A percentile compares a stretch with the other conserved stretches of the same genome.
phyloP scores from a whole-genome alignment of 202 grass and related monocot species.

The Saccharum hybrid region DNA sequence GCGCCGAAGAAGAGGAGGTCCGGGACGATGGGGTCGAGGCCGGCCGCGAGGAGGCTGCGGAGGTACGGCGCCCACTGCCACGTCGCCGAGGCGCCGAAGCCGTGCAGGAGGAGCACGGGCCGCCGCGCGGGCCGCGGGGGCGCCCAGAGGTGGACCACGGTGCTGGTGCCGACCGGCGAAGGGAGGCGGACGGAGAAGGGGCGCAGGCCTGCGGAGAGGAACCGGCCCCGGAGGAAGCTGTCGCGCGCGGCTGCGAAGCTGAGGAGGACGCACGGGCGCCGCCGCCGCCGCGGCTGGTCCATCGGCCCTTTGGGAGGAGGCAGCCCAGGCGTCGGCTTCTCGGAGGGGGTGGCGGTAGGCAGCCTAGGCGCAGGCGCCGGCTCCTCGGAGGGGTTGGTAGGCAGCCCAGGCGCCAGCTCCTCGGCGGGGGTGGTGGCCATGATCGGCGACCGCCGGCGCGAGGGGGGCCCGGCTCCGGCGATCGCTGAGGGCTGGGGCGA shows the following conservation, averaged over 20 bases:
- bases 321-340: not conserved
- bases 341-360: too few relatives aligned
- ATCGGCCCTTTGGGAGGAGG: not conserved
- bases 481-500: conserved; percentile 34
- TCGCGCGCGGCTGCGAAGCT: conserved; percentile 78
- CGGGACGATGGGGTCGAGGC: conserved; percentile 83
- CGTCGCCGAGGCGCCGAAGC: conserved; percentile 82
- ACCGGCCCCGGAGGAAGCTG: conserved; percentile 54
- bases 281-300: conserved; percentile 2
- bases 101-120: conserved; percentile 77
- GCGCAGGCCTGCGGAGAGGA: conserved; percentile 69
- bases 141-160: conserved; percentile 72
- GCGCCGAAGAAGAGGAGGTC: conserved; percentile 91
- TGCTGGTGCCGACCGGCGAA: conserved; percentile 43
- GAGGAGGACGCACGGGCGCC: conserved; percentile 49
- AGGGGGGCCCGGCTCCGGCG: conserved; percentile 46
- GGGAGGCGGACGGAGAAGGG: conserved; percentile 58
- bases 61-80: conserved; percentile 86
- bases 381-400: not conserved
- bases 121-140: conserved; percentile 35
- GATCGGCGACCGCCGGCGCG: conserved; percentile 53
- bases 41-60: conserved; percentile 57
- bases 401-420: not conserved
- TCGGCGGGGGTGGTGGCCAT: conserved; percentile 33
- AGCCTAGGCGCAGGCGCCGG: too few relatives aligned